phyloP scores from a whole-genome alignment of 2,329 filamentous ascomycete genomes.

The Monosporascus sp. region DNA sequence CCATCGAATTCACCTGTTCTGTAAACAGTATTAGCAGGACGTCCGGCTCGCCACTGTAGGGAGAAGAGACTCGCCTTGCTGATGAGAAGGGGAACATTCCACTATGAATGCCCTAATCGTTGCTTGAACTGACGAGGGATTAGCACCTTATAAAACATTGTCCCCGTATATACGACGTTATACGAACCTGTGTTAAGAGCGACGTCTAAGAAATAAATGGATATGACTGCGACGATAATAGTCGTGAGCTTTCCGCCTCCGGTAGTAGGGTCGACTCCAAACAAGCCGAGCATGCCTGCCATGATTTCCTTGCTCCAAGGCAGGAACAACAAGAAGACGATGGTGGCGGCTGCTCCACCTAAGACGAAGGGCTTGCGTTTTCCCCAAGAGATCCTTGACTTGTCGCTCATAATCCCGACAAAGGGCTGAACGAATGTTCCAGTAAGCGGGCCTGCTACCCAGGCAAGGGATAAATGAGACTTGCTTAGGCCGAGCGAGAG shows the following conservation, averaged over 20 bases:
- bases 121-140: slow-evolving; percentile 63
- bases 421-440: slow-evolving; percentile 78
- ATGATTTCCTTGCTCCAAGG: slow-evolving; percentile 73
- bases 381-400: slow-evolving; percentile 68
- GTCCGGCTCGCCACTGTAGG: neutral
- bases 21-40: slow-evolving; percentile 5
- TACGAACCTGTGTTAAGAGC: slow-evolving; percentile 80
- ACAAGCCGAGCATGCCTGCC: slow-evolving; percentile 59
- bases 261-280: slow-evolving; percentile 64
- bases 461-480: slow-evolving; percentile 75
- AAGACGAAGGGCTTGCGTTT: slow-evolving; percentile 80
- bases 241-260: slow-evolving; percentile 57
- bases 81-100: slow-evolving; percentile 84
- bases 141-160: slow-evolving; percentile 1
- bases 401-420: slow-evolving; percentile 75
- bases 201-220: slow-evolving; percentile 89
- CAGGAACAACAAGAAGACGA: slow-evolving; percentile 62
- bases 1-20: slow-evolving; percentile 91
- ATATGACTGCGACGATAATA: slow-evolving; percentile 74
- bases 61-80: slow-evolving; percentile 52
- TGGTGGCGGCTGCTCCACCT: slow-evolving; percentile 60
- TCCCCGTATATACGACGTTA: neutral
- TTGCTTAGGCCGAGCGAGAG: slow-evolving; percentile 78
- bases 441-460: slow-evolving; percentile 76
- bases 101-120: slow-evolving; percentile 88